phyloP scores from a whole-genome alignment of 2,329 filamentous ascomycete species.

The Trichoderma arundinaceum region DNA sequence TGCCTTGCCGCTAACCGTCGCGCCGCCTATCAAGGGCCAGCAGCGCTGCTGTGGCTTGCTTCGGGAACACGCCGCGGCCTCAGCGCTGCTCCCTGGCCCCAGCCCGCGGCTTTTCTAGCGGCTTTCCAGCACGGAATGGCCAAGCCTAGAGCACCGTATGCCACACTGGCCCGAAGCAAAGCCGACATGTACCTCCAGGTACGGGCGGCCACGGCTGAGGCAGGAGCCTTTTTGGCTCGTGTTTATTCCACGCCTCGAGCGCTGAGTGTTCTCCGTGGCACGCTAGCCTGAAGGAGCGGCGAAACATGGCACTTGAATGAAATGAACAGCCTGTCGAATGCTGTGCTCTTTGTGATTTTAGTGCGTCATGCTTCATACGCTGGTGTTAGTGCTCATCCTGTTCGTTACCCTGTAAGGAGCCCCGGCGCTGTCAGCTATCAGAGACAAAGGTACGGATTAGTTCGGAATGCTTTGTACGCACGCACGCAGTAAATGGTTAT shows the following conservation, averaged over 20 bases:
- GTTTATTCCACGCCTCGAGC: background rate
- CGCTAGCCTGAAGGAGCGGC: slow-evolving; percentile 23
- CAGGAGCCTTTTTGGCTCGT: slow-evolving; percentile 18
- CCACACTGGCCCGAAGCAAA: slow-evolving; percentile 27
- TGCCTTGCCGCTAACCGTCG: background rate
- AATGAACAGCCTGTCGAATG: no score
- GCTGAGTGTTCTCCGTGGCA: slow-evolving; percentile 30
- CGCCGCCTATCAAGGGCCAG: background rate
- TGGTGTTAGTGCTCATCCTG: background rate
- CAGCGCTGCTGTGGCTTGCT: slow-evolving; percentile 10
- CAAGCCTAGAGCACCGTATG: slow-evolving; percentile 22
- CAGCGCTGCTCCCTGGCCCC: slow-evolving; percentile 2
- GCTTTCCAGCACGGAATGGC: slow-evolving; percentile 17
- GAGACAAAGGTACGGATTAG: no score
- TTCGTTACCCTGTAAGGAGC: no score
- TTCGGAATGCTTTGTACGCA: no score
- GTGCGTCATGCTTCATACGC: background rate
- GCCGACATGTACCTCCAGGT: slow-evolving; percentile 25
- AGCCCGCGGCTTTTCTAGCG: slow-evolving; percentile 13
- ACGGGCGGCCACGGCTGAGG: slow-evolving; percentile 12
- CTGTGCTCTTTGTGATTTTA: no score
- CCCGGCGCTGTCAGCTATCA: no score
- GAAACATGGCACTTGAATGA: slow-evolving; percentile 13
- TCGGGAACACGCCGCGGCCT: slow-evolving; percentile 18
- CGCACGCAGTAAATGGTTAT: no score